Conservation (phyloP, 2,329 filamentous ascomycete species). For the Camptophora hylomeconis region DNA sequence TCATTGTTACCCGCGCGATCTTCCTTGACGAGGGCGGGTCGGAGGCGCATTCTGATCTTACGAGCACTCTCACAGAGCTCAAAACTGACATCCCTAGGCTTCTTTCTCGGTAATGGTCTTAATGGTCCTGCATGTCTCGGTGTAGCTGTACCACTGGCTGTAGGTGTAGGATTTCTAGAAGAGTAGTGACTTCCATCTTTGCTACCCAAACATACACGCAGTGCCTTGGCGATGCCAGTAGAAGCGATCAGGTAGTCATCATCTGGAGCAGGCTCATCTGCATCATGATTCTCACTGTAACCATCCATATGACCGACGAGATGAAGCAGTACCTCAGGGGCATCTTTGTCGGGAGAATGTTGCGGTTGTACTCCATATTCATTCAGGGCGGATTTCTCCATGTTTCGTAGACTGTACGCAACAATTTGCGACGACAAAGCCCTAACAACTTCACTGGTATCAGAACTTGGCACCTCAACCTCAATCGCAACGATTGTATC, state of each 20-base stretch:
- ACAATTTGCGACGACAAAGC: constrained; percentile 89
- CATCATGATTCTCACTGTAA: constrained; percentile 39
- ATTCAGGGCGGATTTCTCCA: constrained; percentile 63
- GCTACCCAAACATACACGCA: constrained; percentile 81
- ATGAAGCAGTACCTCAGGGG: constrained; percentile 77
- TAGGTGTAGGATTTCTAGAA: constrained; percentile 25
- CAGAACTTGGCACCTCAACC: constrained; percentile 69
- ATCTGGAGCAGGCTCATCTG: constrained; percentile 61
- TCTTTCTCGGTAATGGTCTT: constrained; percentile 38
- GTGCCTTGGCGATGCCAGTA: constrained; percentile 85
- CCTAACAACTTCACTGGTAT: constrained; percentile 82
- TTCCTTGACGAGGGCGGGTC: constrained; percentile 70
- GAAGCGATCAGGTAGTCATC: constrained; percentile 94
- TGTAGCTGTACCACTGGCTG: constrained; percentile 41
- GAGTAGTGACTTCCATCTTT: constrained; percentile 38
- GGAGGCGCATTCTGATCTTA: constrained; percentile 72
- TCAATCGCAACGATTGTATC: constrained; percentile 77
- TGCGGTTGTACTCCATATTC: constrained; percentile 38
- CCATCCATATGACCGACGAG: constrained; percentile 61
- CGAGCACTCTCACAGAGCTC: constrained; percentile 75
- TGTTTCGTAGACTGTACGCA: constrained; percentile 82
- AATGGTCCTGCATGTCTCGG: constrained; percentile 39
- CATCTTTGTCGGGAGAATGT: constrained; percentile 38
- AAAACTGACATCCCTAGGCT: constrained; percentile 86
- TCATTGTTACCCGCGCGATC: constrained; percentile 56